Percentiles rank a stretch among this genome's conserved stretches.
These are phyloP conservation scores for Trematosphaeria pertusa DNA, from an alignment of 2,329 filamentous ascomycete genomes.

Conservation along the genomic window DNA sequence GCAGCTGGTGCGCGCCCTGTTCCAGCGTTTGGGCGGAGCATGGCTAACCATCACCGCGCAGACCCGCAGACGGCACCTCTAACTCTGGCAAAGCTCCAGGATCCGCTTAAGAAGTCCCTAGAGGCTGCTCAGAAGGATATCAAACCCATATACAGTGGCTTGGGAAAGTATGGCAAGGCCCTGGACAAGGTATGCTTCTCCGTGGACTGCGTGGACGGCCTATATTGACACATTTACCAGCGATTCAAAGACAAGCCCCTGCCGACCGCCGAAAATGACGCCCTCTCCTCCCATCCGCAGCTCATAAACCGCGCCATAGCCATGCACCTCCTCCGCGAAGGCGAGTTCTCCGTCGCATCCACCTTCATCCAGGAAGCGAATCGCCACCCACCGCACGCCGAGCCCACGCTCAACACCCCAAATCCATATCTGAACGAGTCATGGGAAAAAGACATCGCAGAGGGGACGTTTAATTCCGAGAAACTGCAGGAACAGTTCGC, in stretches of 20 bases:
- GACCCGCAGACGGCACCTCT: constrained; percentile 75
- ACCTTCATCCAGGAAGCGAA: constrained; percentile 80
- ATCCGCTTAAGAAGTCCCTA: constrained; percentile 80
- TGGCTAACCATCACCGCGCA: constrained; percentile 38
- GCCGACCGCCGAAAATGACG: constrained; percentile 80
- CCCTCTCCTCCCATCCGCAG: constrained; percentile 74
- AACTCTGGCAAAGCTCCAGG: constrained; percentile 83
- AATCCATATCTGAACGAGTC: constrained; percentile 43
- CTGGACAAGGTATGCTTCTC: constrained; percentile 72
- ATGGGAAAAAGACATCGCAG: constrained; percentile 55
- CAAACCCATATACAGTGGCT: constrained; percentile 80
- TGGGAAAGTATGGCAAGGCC: constrained; percentile 84
- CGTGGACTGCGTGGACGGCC: background rate
- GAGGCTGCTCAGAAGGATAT: constrained; percentile 81
- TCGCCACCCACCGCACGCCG: constrained; percentile 52
- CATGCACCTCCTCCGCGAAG: constrained; percentile 95
- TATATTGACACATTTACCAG: constrained; percentile 43
- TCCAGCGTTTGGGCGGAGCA: constrained; percentile 23
- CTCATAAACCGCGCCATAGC: constrained; percentile 92
- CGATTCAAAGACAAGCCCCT: constrained; percentile 69
- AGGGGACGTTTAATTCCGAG: constrained; percentile 66
- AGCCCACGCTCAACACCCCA: constrained; percentile 44
- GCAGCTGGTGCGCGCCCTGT: constrained; percentile 59
- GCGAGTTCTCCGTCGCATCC: constrained; percentile 86
- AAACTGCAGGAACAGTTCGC: constrained; percentile 82